These are phyloP conservation scores for Candida neerlandica DNA, from an alignment of 1,139 yeast species.

Conservation along the genomic window DNA sequence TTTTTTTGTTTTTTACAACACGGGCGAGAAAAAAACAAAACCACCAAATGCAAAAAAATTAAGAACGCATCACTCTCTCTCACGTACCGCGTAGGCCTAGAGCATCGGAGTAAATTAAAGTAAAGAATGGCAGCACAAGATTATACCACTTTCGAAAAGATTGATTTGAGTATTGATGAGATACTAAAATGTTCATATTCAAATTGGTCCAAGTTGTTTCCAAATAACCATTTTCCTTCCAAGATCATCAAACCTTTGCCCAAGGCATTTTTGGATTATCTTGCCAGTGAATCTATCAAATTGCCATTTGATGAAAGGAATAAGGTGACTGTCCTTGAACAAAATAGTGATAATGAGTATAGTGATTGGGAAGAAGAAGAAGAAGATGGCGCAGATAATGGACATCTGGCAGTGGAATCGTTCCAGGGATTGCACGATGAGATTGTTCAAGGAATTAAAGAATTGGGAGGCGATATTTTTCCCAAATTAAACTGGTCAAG, in stretches of 20 bases:
- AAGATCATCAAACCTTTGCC: slow-evolving; percentile 69
- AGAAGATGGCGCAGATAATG: slow-evolving; percentile 10
- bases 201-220: slow-evolving; percentile 66
- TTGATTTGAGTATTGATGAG: slow-evolving; percentile 50
- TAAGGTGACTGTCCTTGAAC: slow-evolving; percentile 23
- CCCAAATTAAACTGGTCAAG: slow-evolving; percentile 98
- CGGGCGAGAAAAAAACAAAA: too few species aligned
- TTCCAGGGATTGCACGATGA: slow-evolving; percentile 63
- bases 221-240: slow-evolving; percentile 52
- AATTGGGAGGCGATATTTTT: slow-evolving; percentile 61
- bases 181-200: slow-evolving; percentile 72
- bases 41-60: background rate
- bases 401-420: slow-evolving; percentile 11
- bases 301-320: slow-evolving; percentile 51
- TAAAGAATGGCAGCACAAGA: slow-evolving; percentile 8
- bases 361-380: slow-evolving; percentile 63
- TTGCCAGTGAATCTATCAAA: slow-evolving; percentile 74
- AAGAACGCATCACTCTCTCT: background rate
- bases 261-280: slow-evolving; percentile 63
- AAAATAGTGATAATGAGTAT: slow-evolving; percentile 62
- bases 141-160: slow-evolving; percentile 30
- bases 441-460: slow-evolving; percentile 41
- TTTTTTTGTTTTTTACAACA: background rate
- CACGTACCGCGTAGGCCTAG: background rate
- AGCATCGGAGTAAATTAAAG: too few species aligned